A percentile compares a stretch with the other conserved stretches of the same genome.
These are phyloP conservation scores for Colletotrichum trifolii DNA, from an alignment of 2,329 filamentous ascomycete species.

Conservation along the genomic window DNA sequence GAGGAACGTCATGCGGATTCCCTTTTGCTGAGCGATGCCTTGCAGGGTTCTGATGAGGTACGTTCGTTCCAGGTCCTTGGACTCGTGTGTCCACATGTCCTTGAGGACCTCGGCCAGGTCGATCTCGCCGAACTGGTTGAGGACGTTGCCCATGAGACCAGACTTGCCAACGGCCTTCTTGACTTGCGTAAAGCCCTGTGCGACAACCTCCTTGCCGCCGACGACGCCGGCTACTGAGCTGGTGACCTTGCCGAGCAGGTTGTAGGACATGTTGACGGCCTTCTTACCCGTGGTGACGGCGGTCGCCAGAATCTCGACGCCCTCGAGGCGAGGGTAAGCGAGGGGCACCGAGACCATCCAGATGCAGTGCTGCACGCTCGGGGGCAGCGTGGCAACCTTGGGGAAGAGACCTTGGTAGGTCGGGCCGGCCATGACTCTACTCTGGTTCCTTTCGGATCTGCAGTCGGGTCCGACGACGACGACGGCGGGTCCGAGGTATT, in stretches of 20 bases:
- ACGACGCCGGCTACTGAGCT: constrained; percentile 96
- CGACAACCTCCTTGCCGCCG: constrained; percentile 91
- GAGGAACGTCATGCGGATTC: constrained; percentile 95
- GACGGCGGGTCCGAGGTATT: constrained; percentile 91
- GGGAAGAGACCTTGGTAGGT: constrained; percentile 98
- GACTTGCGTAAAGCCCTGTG: constrained; percentile 91
- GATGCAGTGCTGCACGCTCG: constrained; percentile 94
- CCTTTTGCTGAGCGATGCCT: constrained; percentile 94
- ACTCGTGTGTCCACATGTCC: constrained; percentile 98
- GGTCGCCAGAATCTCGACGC: constrained; percentile 89
- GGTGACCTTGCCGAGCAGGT: constrained; percentile 93
- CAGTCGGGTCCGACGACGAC: constrained; percentile 92
- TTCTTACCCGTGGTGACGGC: constrained; percentile 96
- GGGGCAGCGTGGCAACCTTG: constrained; percentile 89
- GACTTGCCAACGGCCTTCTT: constrained; percentile 97
- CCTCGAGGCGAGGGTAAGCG: constrained; percentile 90
- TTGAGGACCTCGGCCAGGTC: constrained; percentile 94
- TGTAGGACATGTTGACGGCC: constrained; percentile 95
- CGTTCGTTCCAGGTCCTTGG: constrained; percentile 95
- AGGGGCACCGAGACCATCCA: constrained; percentile 95
- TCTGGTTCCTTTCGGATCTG: constrained; percentile 88
- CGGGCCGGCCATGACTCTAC: constrained; percentile 92
- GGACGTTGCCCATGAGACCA: constrained; percentile 92
- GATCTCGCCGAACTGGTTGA: constrained; percentile 96
- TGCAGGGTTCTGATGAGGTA: constrained; percentile 97